These are phyloP conservation scores for Aspergillus sergii DNA, from an alignment of 2,329 filamentous ascomycete genomes.

Conservation along the genomic window DNA sequence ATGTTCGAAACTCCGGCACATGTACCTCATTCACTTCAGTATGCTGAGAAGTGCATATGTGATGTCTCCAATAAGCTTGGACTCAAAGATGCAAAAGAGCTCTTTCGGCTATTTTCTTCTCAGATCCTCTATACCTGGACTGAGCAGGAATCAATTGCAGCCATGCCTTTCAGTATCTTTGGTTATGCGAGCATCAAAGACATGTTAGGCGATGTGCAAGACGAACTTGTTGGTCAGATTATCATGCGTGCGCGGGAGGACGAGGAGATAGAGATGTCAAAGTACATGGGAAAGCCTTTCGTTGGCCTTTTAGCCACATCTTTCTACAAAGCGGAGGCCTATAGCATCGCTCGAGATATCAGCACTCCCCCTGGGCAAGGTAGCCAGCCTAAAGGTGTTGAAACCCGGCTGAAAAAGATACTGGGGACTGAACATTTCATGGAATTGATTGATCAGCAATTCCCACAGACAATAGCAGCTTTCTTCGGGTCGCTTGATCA, in stretches of 20 bases:
- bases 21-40: constrained; percentile 63
- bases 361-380: constrained; percentile 47
- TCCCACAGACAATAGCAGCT: constrained; percentile 74
- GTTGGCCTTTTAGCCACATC: constrained; percentile 64
- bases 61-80: constrained; percentile 67
- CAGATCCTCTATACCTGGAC: constrained; percentile 94
- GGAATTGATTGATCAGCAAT: constrained; percentile 66
- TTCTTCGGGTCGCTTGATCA: constrained; percentile 79
- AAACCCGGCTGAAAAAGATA: constrained; percentile 67
- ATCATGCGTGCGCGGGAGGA: constrained; percentile 76
- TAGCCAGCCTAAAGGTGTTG: constrained; percentile 57
- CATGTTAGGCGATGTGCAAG: constrained; percentile 70
- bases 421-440: constrained; percentile 69
- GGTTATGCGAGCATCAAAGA: constrained; percentile 70
- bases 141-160: constrained; percentile 64
- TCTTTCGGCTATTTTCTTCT: constrained; percentile 83
- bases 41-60: constrained; percentile 73
- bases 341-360: constrained; percentile 78
- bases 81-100: constrained; percentile 65
- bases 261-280: constrained; percentile 63
- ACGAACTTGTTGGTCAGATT: constrained; percentile 78
- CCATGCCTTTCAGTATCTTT: constrained; percentile 84
- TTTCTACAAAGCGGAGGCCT: constrained; percentile 80
- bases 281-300: constrained; percentile 57
- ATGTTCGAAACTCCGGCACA: constrained; percentile 88